Evolutionary conservation across 192 early-diverging fungal species (phyloP).

Genomic region (Diversispora eburnea): DNA sequence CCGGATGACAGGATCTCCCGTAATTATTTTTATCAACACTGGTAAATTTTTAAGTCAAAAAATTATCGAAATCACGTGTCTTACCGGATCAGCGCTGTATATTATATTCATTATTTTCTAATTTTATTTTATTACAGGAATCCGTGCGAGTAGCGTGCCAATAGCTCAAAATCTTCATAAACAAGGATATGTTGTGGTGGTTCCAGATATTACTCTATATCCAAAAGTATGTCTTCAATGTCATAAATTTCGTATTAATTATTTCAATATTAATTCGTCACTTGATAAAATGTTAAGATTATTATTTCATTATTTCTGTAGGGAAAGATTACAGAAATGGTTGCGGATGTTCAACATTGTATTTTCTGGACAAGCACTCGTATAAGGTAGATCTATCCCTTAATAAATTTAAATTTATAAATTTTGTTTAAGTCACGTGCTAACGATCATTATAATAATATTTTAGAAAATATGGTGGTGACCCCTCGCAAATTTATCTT

Average conservation of each 20-base stretch:
- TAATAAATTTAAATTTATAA: not conserved
- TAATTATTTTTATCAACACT: conserved; percentile 26
- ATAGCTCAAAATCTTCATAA: conserved; percentile 45
- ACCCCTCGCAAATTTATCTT: conserved; percentile 40
- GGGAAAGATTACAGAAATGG: conserved; percentile 44
- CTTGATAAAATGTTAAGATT: not conserved
- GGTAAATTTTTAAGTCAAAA: not conserved
- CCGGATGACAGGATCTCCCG: not conserved
- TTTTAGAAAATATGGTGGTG: conserved; percentile 36
- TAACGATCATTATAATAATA: not conserved
- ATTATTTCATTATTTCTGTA: not conserved
- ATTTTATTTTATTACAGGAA: conserved; percentile 31
- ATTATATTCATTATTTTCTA: no score
- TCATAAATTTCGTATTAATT: not conserved
- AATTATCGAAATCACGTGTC: not conserved
- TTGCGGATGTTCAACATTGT: conserved; percentile 39
- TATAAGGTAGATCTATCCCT: conserved; percentile 13
- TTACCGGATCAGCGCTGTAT: no score
- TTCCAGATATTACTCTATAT: conserved; percentile 44
- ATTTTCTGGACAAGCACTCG: conserved; percentile 38
- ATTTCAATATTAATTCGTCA: not conserved
- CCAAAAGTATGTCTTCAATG: conserved; percentile 28
- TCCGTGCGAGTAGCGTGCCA: conserved; percentile 43
- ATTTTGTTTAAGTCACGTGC: not conserved
- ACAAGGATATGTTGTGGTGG: conserved; percentile 46